These are phyloP conservation scores for Biscutella laevigata DNA, from an alignment of 441 rosid species.

Conservation along the genomic window DNA sequence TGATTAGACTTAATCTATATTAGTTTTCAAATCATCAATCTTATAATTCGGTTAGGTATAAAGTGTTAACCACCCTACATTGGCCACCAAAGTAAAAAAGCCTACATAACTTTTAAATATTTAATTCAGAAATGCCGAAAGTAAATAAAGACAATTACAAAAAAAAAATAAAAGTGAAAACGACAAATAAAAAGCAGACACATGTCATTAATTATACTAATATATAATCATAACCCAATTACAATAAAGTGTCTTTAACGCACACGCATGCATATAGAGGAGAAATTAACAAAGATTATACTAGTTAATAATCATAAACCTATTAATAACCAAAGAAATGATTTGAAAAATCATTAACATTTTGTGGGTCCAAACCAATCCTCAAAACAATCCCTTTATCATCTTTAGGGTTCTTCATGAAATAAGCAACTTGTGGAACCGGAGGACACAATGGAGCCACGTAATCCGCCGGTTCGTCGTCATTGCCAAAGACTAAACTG, in stretches of 20 bases:
- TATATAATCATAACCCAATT: constrained; percentile 7
- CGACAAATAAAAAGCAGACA: constrained; percentile 17
- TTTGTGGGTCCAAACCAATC: constrained; percentile 44
- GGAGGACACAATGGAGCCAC: constrained; percentile 52
- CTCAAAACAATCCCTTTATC: constrained; percentile 37
- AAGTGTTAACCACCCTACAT: neutral
- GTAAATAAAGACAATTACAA: neutral
- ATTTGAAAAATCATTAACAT: constrained; percentile 29
- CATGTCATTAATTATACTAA: constrained; percentile 17
- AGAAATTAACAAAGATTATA: neutral
- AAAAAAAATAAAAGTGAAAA: constrained; percentile 15
- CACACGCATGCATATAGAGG: too few species aligned
- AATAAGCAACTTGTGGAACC: constrained; percentile 54
- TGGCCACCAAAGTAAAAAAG: neutral
- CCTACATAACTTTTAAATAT: neutral
- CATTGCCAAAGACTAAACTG: constrained; percentile 35
- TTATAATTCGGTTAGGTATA: too few species aligned
- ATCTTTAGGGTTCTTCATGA: constrained; percentile 53
- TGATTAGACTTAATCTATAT: too few species aligned
- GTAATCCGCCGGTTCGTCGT: constrained; percentile 33
- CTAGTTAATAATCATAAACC: constrained; percentile 6
- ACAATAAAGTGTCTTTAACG: too few species aligned
- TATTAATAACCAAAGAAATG: constrained; percentile 25
- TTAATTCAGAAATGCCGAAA: constrained; percentile 15
- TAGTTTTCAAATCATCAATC: too few species aligned